These are phyloP conservation scores for Kalanchoe fedtschenkoi DNA, from an alignment of 164 flowering plant genomes.

Conservation along the genomic window DNA sequence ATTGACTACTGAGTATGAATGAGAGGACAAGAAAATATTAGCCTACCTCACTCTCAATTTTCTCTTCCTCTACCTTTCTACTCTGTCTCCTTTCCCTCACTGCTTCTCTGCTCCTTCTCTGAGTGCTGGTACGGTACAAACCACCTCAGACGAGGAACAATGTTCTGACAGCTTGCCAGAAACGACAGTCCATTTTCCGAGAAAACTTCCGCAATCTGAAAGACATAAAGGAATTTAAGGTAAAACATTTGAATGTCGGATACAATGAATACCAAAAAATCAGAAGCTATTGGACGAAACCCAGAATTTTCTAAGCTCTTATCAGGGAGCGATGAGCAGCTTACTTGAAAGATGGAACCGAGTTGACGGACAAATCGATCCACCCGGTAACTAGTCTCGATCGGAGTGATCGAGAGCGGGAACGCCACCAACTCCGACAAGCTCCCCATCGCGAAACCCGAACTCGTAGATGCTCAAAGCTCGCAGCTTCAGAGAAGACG, in stretches of 20 bases:
- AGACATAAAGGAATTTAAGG: conserved; percentile 7
- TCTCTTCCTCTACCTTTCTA: too few relatives aligned
- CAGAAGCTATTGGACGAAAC: background rate
- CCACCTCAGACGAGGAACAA: conserved; percentile 95
- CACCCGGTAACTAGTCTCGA: conserved; percentile 60
- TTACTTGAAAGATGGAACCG: conserved; percentile 83
- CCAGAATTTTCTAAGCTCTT: background rate
- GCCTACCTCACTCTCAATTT: too few relatives aligned
- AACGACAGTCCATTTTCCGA: conserved; percentile 97
- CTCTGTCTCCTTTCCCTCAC: too few relatives aligned
- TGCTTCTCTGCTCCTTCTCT: too few relatives aligned
- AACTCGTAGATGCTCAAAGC: background rate
- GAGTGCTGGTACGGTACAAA: too few relatives aligned
- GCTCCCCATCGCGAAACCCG: conserved; percentile 26
- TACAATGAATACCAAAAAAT: background rate
- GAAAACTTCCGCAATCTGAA: conserved; percentile 98
- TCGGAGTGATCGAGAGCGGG: conserved; percentile 57
- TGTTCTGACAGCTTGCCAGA: conserved; percentile 81
- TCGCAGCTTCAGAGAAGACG: background rate
- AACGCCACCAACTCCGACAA: conserved; percentile 39
- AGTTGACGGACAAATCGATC: conserved; percentile 78
- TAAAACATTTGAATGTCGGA: background rate
- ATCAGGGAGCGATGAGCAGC: background rate
- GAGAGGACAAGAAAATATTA: too few relatives aligned
- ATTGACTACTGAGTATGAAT: too few relatives aligned